Base-by-base conservation (phyloP, 73 alveolate genomes). In the Stentor roeselii region DNA sequence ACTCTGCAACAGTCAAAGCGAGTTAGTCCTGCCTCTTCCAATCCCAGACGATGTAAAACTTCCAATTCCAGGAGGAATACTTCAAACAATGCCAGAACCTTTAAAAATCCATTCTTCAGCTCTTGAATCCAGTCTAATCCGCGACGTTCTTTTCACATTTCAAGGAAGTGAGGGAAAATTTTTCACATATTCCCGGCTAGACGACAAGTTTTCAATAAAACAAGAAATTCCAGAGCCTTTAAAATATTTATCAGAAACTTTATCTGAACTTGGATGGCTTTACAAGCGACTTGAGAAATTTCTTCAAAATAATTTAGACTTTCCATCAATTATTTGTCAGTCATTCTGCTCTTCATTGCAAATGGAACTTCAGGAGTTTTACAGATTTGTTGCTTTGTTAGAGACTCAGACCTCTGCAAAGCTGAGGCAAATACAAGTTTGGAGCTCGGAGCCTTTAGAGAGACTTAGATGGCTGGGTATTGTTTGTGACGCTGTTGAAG, bases 241-340 rank as follows among this genome's bases (percentile, higher is more conserved):
- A 6, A 87, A 83, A 78, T 86, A 91, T 60, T 76, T 95, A 31
- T 89, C 93, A 2, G 83, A 88, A 80, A 95, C 90, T 59, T 78
- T 95, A 59, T 59, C 97, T 78, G 99, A 95, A 84, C 83, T 95
- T 60, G 99, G 99, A 0, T 95, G 99, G 99, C 84, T 95, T 32
- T 95, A 88, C 84, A 93, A 86, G 86, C 91, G 85, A 75, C 93
- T 95, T 32, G 90, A 88, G 58, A 89, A 82, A 14, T 95, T 88
- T 88, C 42, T 91, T 60, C 82, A 90, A 37, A 89, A 92, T 36
- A 89, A 50, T 50, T 6, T 11, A 50, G 67, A 78, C 86, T 83
- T 82, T 40, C 87, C 78, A 82, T 82, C 86, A 61, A 92, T 87
- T 75, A 87, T 85, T 88, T 88, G 83, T 80, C 92, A 95, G 88